Base-by-base conservation (phyloP, 2,329 filamentous ascomycete genomes). In the Proliferodiscus dingleyae region DNA sequence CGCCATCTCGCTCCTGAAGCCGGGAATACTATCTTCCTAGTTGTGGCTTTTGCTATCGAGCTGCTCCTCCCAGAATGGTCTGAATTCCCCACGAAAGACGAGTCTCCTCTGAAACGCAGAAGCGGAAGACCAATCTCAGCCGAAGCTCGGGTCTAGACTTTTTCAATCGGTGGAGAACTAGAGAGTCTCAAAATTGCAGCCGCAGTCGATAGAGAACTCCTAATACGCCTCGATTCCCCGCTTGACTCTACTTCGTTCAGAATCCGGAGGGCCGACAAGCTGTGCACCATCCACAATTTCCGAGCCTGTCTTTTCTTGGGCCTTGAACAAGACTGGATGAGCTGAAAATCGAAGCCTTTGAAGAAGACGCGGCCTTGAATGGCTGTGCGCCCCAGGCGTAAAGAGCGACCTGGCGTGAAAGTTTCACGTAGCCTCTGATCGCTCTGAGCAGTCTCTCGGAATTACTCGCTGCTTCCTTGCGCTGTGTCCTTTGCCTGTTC, bases 1-100 rank as follows among this genome's bases (percentile, higher is more conserved):
- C 15, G 45, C 41, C 53, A 56, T 57, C 19, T 48, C 45, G n/a
- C n/a, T n/a, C n/a, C n/a, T n/a, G 13, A 19, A 32, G 13, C 26
- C 37, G 26, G 32, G 38, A 28, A 37, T n/a, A 9, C 11, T 43
- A 13, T 26, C 24, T 11, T n/a, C n/a, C n/a, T n/a, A n/a, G n/a
- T n/a, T 26, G 16, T 8, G 3, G 19, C 30, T 34, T 34, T 21
- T 37, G 37, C 18, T 30, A 18, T 13, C 16, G 29, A 22, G 36
- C 42, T 21, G 21, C 39, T 15, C 40, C 56, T 8, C 37, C 41
- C 41, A 60, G 46, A 36, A 57, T 54, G 39, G 55, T 46, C 36
- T 50, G 47, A 24, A 54, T 53, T 30, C 59, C n/a, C n/a, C n/a
- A n/a, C n/a, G n/a, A n/a, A n/a, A n/a, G n/a, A 38, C 16, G 45